Conservation (phyloP, 2,329 filamentous ascomycete species). For the Westerdykella ornata region DNA sequence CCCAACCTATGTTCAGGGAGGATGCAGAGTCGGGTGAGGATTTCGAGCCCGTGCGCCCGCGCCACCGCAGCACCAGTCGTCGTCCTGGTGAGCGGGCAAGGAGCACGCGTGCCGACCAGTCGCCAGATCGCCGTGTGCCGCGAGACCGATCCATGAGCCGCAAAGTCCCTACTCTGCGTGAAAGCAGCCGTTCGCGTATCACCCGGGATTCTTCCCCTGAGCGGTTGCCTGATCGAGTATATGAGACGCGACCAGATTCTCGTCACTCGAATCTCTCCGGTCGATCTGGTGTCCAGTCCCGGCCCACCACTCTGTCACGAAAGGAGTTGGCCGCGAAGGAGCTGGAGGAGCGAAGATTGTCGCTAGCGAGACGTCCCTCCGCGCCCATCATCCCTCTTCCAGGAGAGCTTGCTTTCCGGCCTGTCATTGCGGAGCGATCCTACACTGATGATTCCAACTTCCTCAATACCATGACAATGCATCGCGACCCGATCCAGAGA, state of each 20-base stretch:
- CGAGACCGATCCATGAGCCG: constrained; percentile 36
- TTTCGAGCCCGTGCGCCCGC: constrained; percentile 52
- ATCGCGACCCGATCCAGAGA: constrained; percentile 43
- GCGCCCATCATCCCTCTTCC: constrained; percentile 77
- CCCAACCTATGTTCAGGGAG: constrained; percentile 63
- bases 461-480: constrained; percentile 30
- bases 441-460: constrained; percentile 40
- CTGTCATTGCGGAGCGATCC: constrained; percentile 28
- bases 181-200: constrained; percentile 30
- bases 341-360: constrained; percentile 80
- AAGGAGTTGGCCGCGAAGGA: constrained; percentile 60
- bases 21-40: constrained; percentile 53
- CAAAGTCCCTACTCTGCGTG: constrained; percentile 20
- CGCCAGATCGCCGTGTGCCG: constrained; percentile 39
- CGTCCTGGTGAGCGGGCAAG: constrained; percentile 42
- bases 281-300: constrained; percentile 21
- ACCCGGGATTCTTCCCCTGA: constrained; percentile 28
- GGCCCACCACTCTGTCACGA: constrained; percentile 32
- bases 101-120: constrained; percentile 40
- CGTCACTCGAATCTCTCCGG: constrained; percentile 27
- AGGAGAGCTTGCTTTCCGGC: constrained; percentile 41
- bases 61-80: constrained; percentile 48
- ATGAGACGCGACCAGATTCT: constrained; percentile 13
- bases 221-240: constrained; percentile 6
- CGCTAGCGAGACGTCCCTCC: constrained; percentile 71